These are phyloP conservation scores for Ceratobasidium sp. DNA, from an alignment of 1,284 basidiomycete genomes.

Conservation along the genomic window DNA sequence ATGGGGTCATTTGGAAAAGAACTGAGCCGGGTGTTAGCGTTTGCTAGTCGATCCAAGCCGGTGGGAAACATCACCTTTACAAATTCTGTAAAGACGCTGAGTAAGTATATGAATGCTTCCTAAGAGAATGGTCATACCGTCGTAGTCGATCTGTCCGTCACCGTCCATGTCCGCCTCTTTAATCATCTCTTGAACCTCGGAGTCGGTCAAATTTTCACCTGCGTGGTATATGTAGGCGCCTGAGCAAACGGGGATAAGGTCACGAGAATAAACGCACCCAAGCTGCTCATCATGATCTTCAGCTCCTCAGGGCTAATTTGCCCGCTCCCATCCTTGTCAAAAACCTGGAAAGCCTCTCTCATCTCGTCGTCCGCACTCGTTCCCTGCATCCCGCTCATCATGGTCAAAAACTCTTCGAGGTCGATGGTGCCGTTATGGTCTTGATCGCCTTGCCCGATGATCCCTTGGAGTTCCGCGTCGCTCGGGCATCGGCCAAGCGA, in stretches of 20 bases:
- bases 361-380: constrained; percentile 73
- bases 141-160: constrained; percentile 59
- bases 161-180: constrained; percentile 63
- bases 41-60: neutral
- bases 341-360: constrained; percentile 74
- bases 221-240: neutral
- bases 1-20: neutral
- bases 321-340: constrained; percentile 73
- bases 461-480: constrained; percentile 71
- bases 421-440: constrained; percentile 74
- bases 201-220: constrained; percentile 61
- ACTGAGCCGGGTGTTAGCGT: neutral
- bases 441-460: constrained; percentile 62
- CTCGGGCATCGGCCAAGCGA: constrained; percentile 73
- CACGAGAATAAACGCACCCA: constrained; percentile 54
- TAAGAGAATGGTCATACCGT: constrained; percentile 36
- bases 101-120: neutral
- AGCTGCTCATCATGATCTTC: constrained; percentile 64
- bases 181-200: constrained; percentile 64
- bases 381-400: constrained; percentile 75
- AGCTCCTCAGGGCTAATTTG: constrained; percentile 71
- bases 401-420: constrained; percentile 70
- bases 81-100: constrained; percentile 25
- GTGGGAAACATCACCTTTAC: constrained; percentile 29
- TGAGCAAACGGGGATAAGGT: constrained; percentile 44